These are phyloP conservation scores for Penicillium freii DNA, from an alignment of 2,329 filamentous ascomycete species.

Conservation along the genomic window DNA sequence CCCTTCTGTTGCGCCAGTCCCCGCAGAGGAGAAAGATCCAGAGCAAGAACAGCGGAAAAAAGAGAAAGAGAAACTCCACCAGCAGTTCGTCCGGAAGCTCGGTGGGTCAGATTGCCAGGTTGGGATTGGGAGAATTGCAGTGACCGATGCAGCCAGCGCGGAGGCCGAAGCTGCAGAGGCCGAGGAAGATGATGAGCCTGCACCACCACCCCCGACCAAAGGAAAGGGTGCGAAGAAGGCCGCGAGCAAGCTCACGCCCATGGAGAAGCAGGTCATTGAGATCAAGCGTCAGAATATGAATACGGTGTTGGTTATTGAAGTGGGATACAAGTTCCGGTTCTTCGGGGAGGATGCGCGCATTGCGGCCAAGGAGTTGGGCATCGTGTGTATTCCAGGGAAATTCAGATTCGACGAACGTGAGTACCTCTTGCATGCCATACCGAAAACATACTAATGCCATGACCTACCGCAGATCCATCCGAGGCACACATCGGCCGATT, in stretches of 20 bases:
- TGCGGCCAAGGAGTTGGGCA: slow-evolving; percentile 85
- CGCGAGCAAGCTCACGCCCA: slow-evolving; percentile 82
- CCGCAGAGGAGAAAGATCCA: slow-evolving; percentile 31
- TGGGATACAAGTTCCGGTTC: slow-evolving; percentile 97
- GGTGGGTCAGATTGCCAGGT: slow-evolving; percentile 79
- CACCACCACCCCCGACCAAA: slow-evolving; percentile 47
- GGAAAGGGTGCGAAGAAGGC: slow-evolving; percentile 63
- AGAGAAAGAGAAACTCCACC: slow-evolving; percentile 70
- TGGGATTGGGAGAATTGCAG: slow-evolving; percentile 59
- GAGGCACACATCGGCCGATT: slow-evolving; percentile 91
- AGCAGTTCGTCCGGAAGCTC: slow-evolving; percentile 84
- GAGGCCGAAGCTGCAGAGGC: slow-evolving; percentile 60
- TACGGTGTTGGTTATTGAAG: slow-evolving; percentile 85
- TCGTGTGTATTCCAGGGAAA: slow-evolving; percentile 96
- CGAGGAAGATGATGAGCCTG: slow-evolving; percentile 52
- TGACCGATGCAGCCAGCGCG: slow-evolving; percentile 53
- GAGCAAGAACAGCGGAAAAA: slow-evolving; percentile 55
- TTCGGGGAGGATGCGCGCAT: slow-evolving; percentile 91
- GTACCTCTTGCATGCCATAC: slow-evolving; percentile 27
- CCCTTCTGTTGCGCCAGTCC: slow-evolving; percentile 39
- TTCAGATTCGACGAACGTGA: slow-evolving; percentile 85
- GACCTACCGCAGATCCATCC: slow-evolving; percentile 61
- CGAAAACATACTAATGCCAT: slow-evolving; percentile 18
- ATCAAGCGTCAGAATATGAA: slow-evolving; percentile 92
- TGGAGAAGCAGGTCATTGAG: slow-evolving; percentile 89